Evolutionary conservation across 2,329 filamentous ascomycete species (phyloP).

Genomic region (Fulvia fulva): DNA sequence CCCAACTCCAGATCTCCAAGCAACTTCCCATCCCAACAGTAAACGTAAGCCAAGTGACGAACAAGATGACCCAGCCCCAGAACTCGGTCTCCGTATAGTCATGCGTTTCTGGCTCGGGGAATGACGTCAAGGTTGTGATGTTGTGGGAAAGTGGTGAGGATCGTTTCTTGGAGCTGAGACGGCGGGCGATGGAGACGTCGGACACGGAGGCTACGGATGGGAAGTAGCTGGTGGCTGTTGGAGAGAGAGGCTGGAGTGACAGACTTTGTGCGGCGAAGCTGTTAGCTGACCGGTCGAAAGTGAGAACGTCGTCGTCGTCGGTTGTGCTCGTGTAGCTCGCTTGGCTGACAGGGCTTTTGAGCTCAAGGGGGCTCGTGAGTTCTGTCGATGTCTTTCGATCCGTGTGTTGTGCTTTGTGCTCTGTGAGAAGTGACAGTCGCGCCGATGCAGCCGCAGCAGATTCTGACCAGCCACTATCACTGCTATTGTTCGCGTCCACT

Average conservation of each 20-base stretch:
- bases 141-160: conserved; percentile 29
- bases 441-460: conserved; percentile 25
- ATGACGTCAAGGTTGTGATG: conserved; percentile 17
- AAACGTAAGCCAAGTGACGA: conserved; percentile 92
- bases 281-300: conserved; percentile 48
- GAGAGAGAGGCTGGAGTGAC: conserved; percentile 21
- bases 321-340: conserved; percentile 68
- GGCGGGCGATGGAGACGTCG: conserved; percentile 15
- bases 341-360: conserved; percentile 44
- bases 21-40: conserved; percentile 96
- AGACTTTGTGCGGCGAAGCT: conserved; percentile 10
- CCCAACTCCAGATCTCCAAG: conserved; percentile 95
- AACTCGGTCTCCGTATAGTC: conserved; percentile 94
- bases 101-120: conserved; percentile 56
- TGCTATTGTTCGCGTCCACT: conserved; percentile 27
- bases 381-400: conserved; percentile 12
- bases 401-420: conserved; percentile 16
- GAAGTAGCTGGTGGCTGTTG: conserved; percentile 29
- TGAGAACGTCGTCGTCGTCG: conserved; percentile 75
- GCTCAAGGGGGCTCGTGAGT: conserved; percentile 29
- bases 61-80: conserved; percentile 94
- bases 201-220: conserved; percentile 16
- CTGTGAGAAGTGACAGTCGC: conserved; percentile 29
- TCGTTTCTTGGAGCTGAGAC: conserved; percentile 17
- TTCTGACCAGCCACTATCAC: conserved; percentile 31